Percentiles rank a stretch among this genome's conserved stretches.
Conservation (phyloP, 805 yeast species). For the Helenozyma baotianmanensis region DNA sequence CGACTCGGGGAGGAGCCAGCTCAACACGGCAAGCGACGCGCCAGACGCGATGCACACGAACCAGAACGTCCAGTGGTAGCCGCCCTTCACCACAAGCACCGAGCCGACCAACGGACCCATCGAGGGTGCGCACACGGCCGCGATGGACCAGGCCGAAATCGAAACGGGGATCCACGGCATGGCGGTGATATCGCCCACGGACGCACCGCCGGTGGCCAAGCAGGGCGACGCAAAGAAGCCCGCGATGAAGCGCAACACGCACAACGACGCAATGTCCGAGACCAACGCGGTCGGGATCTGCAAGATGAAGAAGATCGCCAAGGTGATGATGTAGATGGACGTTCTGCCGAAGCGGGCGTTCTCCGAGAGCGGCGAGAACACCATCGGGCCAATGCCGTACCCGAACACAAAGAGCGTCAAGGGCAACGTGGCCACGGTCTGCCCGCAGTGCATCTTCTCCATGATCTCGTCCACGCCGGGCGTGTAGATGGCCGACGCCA, state of each 20-base stretch:
- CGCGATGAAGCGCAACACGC: conserved; percentile 46
- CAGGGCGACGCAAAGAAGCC: conserved; percentile 57
- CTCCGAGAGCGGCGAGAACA: conserved; percentile 58
- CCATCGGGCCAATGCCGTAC: conserved; percentile 57
- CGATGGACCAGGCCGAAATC: conserved; percentile 49
- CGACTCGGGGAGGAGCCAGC: conserved; percentile 11
- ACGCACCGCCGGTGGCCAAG: conserved; percentile 56
- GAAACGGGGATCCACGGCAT: conserved; percentile 42
- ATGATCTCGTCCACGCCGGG: conserved; percentile 46
- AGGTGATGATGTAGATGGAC: conserved; percentile 42
- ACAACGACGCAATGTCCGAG: conserved; percentile 46
- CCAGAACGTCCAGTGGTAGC: conserved; percentile 14
- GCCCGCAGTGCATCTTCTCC: conserved; percentile 41
- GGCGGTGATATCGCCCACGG: conserved; percentile 45
- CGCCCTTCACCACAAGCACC: conserved; percentile 27
- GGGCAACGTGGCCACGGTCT: conserved; percentile 45
- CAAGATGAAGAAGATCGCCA: conserved; percentile 44
- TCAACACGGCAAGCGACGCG: conserved; percentile 3
- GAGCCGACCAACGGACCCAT: conserved; percentile 57
- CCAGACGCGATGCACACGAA: conserved; percentile 10
- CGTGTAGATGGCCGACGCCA: conserved; percentile 53
- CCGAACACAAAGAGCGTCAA: conserved; percentile 55
- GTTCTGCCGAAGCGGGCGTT: conserved; percentile 51
- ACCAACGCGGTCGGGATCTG: conserved; percentile 56
- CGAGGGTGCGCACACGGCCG: conserved; percentile 52